Percentiles rank a stretch among this genome's conserved stretches.
phyloP scores from a whole-genome alignment of 805 yeast species.

The Alloascoidea hylecoeti region DNA sequence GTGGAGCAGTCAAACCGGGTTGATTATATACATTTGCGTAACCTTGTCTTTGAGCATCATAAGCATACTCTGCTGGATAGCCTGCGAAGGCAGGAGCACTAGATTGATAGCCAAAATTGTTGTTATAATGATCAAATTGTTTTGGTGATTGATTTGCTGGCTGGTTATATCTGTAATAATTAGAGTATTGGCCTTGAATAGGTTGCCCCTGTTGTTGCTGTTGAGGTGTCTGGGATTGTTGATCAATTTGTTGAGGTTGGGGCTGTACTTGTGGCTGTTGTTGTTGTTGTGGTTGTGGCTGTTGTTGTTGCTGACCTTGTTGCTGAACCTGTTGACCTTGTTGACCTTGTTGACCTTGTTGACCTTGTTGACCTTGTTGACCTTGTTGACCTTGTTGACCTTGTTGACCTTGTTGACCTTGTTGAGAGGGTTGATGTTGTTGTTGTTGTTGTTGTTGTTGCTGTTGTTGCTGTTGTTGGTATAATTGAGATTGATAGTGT shows the following conservation, averaged over 20 bases:
- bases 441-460: slow-evolving; percentile 5
- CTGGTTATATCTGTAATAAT: slow-evolving; percentile 5
- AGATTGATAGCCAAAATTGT: slow-evolving; percentile 20
- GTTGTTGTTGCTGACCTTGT: slow-evolving; percentile 7
- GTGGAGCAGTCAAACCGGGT: slow-evolving; percentile 9
- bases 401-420: slow-evolving; percentile 10
- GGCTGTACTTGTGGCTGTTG: slow-evolving; percentile 8
- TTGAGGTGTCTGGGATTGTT: slow-evolving; percentile 7
- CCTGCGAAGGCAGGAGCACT: slow-evolving; percentile 9
- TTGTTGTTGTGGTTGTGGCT: slow-evolving; percentile 5
- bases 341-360: slow-evolving; percentile 2
- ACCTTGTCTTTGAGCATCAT: slow-evolving; percentile 5
- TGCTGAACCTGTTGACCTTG: slow-evolving; percentile 3
- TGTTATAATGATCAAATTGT: slow-evolving; percentile 13
- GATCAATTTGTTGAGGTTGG: slow-evolving; percentile 8
- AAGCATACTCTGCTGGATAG: slow-evolving; percentile 5
- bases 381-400: slow-evolving; percentile 4
- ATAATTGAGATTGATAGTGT: slow-evolving; percentile 7
- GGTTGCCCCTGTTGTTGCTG: slow-evolving; percentile 2
- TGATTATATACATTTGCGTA: slow-evolving; percentile 10
- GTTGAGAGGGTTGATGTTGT: slow-evolving; percentile 9
- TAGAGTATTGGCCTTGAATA: slow-evolving; percentile 3
- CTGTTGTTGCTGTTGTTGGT: slow-evolving; percentile 8
- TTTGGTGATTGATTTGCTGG: slow-evolving; percentile 10
- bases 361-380: slow-evolving; percentile 8